Percentiles rank a stretch among this genome's conserved stretches.
These are phyloP conservation scores for Galeopsis tetrahit DNA, from an alignment of 257 asterid genomes.

Conservation along the genomic window DNA sequence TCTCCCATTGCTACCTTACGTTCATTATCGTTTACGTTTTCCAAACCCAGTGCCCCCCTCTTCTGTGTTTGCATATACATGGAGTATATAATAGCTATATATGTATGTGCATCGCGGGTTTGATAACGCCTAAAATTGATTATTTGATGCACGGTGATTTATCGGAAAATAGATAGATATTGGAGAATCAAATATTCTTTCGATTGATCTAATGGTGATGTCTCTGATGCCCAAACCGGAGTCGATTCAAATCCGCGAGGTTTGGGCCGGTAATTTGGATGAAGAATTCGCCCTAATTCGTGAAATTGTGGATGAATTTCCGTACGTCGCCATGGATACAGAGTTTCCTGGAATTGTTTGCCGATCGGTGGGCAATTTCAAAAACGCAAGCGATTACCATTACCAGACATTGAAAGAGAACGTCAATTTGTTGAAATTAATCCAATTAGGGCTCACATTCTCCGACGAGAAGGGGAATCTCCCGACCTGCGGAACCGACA, in stretches of 20 bases:
- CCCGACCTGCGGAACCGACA: slow-evolving; percentile 45
- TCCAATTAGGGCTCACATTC: slow-evolving; percentile 57
- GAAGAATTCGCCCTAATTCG: slow-evolving; percentile 50
- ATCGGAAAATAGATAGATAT: too few relatives aligned
- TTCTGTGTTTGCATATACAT: background rate
- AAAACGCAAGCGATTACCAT: slow-evolving; percentile 44
- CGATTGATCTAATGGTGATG: slow-evolving; percentile 33
- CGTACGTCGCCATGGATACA: slow-evolving; percentile 58
- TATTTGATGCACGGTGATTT: too few relatives aligned
- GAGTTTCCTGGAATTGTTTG: slow-evolving; percentile 58
- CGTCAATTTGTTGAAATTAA: slow-evolving; percentile 52
- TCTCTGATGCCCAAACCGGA: slow-evolving; percentile 47
- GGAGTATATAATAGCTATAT: background rate
- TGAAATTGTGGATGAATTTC: slow-evolving; percentile 47
- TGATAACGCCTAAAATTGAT: background rate
- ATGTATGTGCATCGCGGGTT: background rate
- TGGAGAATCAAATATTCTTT: background rate
- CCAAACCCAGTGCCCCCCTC: background rate
- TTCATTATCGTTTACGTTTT: slow-evolving; percentile 18
- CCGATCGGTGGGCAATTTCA: slow-evolving; percentile 52
- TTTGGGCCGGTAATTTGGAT: slow-evolving; percentile 53
- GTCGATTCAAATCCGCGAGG: slow-evolving; percentile 52
- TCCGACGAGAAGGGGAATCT: slow-evolving; percentile 51
- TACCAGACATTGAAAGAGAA: slow-evolving; percentile 53
- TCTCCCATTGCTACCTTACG: slow-evolving; percentile 19